Base-by-base conservation (phyloP, 108 stramenopile species). In the Discostella pseudostelligera region DNA sequence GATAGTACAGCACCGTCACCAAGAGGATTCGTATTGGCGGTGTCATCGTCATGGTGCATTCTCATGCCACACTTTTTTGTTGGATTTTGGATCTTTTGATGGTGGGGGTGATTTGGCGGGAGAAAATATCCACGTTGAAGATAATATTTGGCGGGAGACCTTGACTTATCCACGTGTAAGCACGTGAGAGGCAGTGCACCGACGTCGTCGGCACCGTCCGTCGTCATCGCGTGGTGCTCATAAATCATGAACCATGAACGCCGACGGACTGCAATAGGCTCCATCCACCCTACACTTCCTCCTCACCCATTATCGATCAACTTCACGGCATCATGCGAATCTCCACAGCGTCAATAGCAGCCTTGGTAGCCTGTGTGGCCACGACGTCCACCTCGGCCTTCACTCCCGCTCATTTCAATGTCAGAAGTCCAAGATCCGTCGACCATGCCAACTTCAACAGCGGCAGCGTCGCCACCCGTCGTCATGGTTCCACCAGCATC, bases 361-460 rank as follows among this genome's bases (percentile, higher is more conserved):
- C 62, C 24, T 51, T 51, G 20, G 6, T 70, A 16, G 39, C 62
- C 59, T 62, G 22, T 43, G 35, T 45, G 50, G 25, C 62, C 54
- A n/a, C n/a, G n/a, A 40, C 26, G 59, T 39, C 61, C 42, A 49
- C 46, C 21, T 36, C 44, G 19, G 61, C 70, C 53, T 63, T 63
- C 70, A 49, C 70, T 4, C 62, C 70, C 20, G 39, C 62, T 14
- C 13, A n/a, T n/a, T n/a, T n/a, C n/a, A n/a, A n/a, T n/a, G n/a
- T n/a, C n/a, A n/a, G n/a, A n/a, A n/a, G n/a, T n/a, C n/a, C n/a
- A n/a, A n/a, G n/a, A n/a, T n/a, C n/a, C n/a, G n/a, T n/a, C n/a
- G n/a, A n/a, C n/a, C n/a, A n/a, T n/a, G n/a, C 20, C 1, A n/a
- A 28, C 32, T 29, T 37, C 54, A 32, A 0, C 46, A 24, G 32